Percentiles rank a stretch among this genome's conserved stretches.
Evolutionary conservation across 2,329 filamentous ascomycete genomes (phyloP).

Genomic region (Colletotrichum abscissum): DNA sequence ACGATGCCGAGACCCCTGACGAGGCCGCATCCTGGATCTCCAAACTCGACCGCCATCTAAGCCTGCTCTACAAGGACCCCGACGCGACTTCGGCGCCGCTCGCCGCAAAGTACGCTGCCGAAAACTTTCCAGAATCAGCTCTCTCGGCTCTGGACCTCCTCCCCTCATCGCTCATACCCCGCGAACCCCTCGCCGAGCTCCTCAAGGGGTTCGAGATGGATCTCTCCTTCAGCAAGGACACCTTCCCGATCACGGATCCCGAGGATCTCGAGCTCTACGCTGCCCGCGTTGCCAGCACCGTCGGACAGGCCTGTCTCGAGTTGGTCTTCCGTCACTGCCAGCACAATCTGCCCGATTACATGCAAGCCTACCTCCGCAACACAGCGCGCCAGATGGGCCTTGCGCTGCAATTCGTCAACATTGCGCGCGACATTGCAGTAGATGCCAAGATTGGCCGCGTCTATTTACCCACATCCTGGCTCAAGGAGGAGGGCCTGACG

Average conservation of each 20-base stretch:
- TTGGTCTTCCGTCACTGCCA: slow-evolving; percentile 71
- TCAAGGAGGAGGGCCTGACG: slow-evolving; percentile 66
- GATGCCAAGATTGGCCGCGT: slow-evolving; percentile 75
- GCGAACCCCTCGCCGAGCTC: slow-evolving; percentile 70
- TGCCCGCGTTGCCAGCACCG: slow-evolving; percentile 77
- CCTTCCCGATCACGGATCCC: slow-evolving; percentile 69
- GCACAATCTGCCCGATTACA: slow-evolving; percentile 41
- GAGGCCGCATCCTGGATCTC: slow-evolving; percentile 69
- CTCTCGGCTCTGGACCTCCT: slow-evolving; percentile 69
- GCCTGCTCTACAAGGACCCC: slow-evolving; percentile 58
- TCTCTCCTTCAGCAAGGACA: slow-evolving; percentile 59
- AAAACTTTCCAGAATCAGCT: slow-evolving; percentile 63
- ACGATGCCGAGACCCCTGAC: slow-evolving; percentile 65
- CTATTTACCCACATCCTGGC: slow-evolving; percentile 75
- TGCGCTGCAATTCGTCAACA: slow-evolving; percentile 82
- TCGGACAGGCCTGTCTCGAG: slow-evolving; percentile 75
- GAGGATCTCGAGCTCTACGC: slow-evolving; percentile 72
- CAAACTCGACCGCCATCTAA: slow-evolving; percentile 68
- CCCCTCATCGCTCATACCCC: slow-evolving; percentile 66
- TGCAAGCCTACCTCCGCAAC: slow-evolving; percentile 57
- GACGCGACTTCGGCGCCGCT: slow-evolving; percentile 32
- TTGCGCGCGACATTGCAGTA: slow-evolving; percentile 77
- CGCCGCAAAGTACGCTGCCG: slow-evolving; percentile 49
- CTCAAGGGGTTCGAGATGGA: slow-evolving; percentile 78
- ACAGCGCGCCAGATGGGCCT: slow-evolving; percentile 76